Base-by-base conservation (phyloP, 768 basidiomycete species). In the Scleroderma bovista region DNA sequence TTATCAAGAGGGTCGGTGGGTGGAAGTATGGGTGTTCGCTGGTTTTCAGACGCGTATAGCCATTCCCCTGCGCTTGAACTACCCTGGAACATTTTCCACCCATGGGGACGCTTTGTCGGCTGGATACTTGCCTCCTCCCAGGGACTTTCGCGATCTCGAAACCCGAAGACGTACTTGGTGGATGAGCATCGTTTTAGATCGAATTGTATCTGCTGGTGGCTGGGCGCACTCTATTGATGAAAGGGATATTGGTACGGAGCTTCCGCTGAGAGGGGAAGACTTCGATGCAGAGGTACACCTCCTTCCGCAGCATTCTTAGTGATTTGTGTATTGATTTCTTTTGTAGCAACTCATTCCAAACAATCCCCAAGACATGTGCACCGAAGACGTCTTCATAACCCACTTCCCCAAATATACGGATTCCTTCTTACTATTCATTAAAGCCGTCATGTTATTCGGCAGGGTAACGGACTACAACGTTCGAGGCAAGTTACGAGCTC, bases 1-100 rank as follows among this genome's bases (percentile, higher is more conserved):
- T 57, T 93, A 91, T 61, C 85, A 89, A 50, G 90, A 92, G 67
- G 89, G 90, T 2, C 77, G 88, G 48, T 80, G 90, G 90, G 89
- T 92, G 9, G 90, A 93, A 67, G 85, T 92, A 3, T 92, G 90
- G 90, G 86, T 91, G 36, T 90, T 90, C 67, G 88, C 90, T 17
- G 87, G 80, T 12, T 91, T 91, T 60, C 86, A 90, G 62, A 88
- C 84, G 15, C 77, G 89, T 26, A 86, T 88, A 17, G 86, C 88
- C 22, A 76, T 92, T 16, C 90, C 89, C 6, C 73, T 93, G 26
- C 82, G 89, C 38, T 69, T 91, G 23, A 93, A 93, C 65, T 89
- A 88, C 63, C 89, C 88, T 3, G 89, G 90, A 32, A 90, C 89
- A 16, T 90, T 84, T 60, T 80, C 83, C 6, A 78, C 78, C 13